These are phyloP conservation scores for Fraxinus velutina DNA, from an alignment of 305 asterid genomes.

Conservation along the genomic window DNA sequence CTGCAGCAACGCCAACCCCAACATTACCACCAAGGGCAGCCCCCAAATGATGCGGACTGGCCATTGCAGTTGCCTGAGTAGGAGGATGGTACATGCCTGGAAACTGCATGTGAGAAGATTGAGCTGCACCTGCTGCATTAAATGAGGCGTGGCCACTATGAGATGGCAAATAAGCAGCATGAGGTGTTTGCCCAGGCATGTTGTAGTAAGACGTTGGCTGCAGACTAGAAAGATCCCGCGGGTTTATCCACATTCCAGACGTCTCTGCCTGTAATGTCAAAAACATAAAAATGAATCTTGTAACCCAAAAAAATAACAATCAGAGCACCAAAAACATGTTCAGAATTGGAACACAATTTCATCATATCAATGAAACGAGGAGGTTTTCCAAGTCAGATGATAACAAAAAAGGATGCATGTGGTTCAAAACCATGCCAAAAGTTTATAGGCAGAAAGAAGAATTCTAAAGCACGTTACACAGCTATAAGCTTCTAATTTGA, in stretches of 20 bases:
- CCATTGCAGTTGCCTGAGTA: constrained; percentile 63
- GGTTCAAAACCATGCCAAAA: not conserved
- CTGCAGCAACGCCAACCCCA: constrained; percentile 74
- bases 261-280: constrained; percentile 67
- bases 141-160: constrained; percentile 75
- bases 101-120: constrained; percentile 91
- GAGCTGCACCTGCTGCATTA: constrained; percentile 69
- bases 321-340: not conserved
- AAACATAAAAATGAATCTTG: not conserved
- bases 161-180: constrained; percentile 76
- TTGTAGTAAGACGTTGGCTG: constrained; percentile 80
- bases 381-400: not conserved
- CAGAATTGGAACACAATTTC: not conserved
- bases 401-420: not conserved
- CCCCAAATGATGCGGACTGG: constrained; percentile 78
- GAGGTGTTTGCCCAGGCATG: constrained; percentile 87
- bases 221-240: constrained; percentile 64
- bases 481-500: not conserved
- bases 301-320: not conserved
- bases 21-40: constrained; percentile 71
- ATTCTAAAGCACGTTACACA: not conserved
- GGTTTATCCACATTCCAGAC: constrained; percentile 90
- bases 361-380: not conserved
- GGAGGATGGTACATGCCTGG: constrained; percentile 79
- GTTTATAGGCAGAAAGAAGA: not conserved